Percentiles rank a stretch among this genome's conserved stretches.
phyloP scores from a whole-genome alignment of 1,139 yeast genomes.

The Pichia sp. region DNA sequence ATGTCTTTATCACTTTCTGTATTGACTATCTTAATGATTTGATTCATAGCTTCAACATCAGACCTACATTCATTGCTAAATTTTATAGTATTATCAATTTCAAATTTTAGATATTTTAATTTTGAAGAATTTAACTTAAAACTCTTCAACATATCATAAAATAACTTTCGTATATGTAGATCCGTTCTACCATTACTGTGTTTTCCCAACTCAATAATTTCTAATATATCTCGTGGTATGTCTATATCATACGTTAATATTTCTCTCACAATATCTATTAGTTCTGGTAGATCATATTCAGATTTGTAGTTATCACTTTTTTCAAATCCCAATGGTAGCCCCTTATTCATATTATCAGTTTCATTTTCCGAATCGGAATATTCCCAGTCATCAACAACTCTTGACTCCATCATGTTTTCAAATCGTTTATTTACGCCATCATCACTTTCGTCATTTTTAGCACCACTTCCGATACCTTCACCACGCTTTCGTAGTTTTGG shows the following conservation, averaged over 20 bases:
- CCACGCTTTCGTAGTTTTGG: constrained; percentile 61
- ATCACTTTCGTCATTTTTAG: constrained; percentile 12
- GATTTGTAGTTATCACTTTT: constrained; percentile 13
- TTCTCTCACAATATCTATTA: constrained; percentile 34
- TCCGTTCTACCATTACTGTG: constrained; percentile 6
- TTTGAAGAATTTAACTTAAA: constrained; percentile 16
- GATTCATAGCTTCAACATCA: constrained; percentile 1
- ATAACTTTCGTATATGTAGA: constrained; percentile 18
- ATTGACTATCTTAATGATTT: not conserved
- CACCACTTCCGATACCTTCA: constrained; percentile 63
- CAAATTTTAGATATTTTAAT: constrained; percentile 15
- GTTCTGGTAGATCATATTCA: constrained; percentile 21
- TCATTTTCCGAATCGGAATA: constrained; percentile 17
- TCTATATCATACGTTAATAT: constrained; percentile 33
- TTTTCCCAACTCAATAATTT: constrained; percentile 15
- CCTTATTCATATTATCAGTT: constrained; percentile 18
- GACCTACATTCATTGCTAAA: constrained; percentile 5
- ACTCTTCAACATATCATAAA: constrained; percentile 22
- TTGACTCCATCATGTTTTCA: constrained; percentile 12
- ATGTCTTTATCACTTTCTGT: not conserved
- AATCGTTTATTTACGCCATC: not conserved
- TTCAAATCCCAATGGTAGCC: constrained; percentile 9
- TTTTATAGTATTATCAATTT: constrained; percentile 10
- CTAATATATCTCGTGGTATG: constrained; percentile 32
- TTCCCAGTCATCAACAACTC: constrained; percentile 10